Base-by-base conservation (phyloP, 169 alveolate genomes). In the Besnoitia besnoiti region DNA sequence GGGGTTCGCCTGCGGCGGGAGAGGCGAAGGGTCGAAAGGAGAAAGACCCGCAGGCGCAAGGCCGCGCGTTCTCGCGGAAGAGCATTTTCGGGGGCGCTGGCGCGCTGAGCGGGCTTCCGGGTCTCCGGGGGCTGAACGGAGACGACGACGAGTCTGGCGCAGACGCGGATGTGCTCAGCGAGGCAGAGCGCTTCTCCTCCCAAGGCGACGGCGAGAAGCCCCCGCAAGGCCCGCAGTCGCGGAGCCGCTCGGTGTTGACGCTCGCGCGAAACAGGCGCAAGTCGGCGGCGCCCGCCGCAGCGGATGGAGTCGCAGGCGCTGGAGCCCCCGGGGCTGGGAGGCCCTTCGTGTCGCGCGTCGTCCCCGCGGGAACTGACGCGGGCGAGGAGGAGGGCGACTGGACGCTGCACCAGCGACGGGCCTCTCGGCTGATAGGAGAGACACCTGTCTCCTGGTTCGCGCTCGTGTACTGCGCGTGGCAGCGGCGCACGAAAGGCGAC, bases 401-500 rank as follows among this genome's bases (percentile, higher is more conserved):
- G n/a, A 39, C 40, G 40, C 33, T 77, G 40, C 49, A 37, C 40
- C 35, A 27, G 55, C 35, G 40, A 21, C 14, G 87, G 24, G 87
- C 87, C 21, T 39, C 19, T 30, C 87, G n/a, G 33, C 55, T 77
- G 40, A 14, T 77, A 10, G 44, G 30, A n/a, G 61, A 44, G 55
- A 24, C 40, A n/a, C 87, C 87, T 3, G 59, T 40, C 40, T 8
- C 30, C 10, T 77, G 87, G 87, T 77, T 77, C 21, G 50, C 87
- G 12, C 21, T 77, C 2, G 55, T 27, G 5, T 77, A 77, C 59
- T 35, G 24, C 14, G 30, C 51, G 85, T 8, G 19, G 61, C 3
- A 42, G 87, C 59, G 61, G n/a, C n/a, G n/a, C 4, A 55, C 0
- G 2, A 8, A 42, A 37, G 24, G 61, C 37, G 59, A 40, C 21